Percentiles rank a stretch among this genome's conserved stretches.
Evolutionary conservation across 139 green algal species (phyloP).

Genomic region (Tetraselmis striata): DNA sequence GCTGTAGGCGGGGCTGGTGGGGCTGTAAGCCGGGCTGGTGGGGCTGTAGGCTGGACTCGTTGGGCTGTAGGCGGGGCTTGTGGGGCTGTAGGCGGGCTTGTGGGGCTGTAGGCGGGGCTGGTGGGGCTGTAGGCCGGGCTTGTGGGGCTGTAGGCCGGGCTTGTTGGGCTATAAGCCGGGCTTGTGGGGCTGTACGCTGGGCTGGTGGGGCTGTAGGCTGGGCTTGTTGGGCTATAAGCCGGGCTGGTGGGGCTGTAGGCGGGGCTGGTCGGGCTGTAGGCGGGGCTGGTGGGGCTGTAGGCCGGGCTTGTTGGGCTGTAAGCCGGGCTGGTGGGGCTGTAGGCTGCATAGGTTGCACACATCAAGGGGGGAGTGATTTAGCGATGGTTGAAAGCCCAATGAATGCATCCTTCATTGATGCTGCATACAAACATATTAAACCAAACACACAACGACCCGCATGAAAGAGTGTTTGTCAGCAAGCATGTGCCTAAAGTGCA

Average conservation of each 20-base stretch:
- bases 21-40: constrained; percentile 27
- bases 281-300: constrained; percentile 65
- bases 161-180: constrained; percentile 50
- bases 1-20: constrained; percentile 28
- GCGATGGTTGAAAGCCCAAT: too few species aligned
- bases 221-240: constrained; percentile 56
- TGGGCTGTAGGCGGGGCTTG: constrained; percentile 16
- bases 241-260: constrained; percentile 51
- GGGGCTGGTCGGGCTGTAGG: constrained; percentile 48
- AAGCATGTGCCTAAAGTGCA: too few species aligned
- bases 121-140: constrained; percentile 30
- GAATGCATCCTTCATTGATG: too few species aligned
- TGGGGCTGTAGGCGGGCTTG: constrained; percentile 12
- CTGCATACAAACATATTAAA: too few species aligned
- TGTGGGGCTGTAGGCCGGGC: constrained; percentile 25
- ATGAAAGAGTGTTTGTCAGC: too few species aligned
- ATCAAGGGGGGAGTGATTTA: too few species aligned
- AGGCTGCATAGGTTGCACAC: constrained; percentile 4
- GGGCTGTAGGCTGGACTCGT: constrained; percentile 27
- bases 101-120: constrained; percentile 9
- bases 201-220: constrained; percentile 40
- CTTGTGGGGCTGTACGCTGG: constrained; percentile 33
- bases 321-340: constrained; percentile 29
- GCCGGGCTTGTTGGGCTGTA: constrained; percentile 37
- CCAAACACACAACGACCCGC: too few species aligned